Conservation (phyloP, 2,329 filamentous ascomycete species). For the Colletotrichum salicis region DNA sequence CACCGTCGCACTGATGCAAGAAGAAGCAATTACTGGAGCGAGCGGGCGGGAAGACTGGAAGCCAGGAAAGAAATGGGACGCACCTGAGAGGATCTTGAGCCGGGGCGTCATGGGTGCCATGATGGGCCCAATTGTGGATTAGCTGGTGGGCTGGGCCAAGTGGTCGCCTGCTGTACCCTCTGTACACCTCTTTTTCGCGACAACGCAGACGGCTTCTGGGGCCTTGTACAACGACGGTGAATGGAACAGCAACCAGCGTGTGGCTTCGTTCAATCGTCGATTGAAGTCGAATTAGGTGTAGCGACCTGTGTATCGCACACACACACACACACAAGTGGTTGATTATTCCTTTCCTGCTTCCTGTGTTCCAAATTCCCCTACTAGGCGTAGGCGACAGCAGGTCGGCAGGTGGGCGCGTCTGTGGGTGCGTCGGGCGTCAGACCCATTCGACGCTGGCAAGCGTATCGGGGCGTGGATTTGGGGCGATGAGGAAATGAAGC, state of each 20-base stretch:
- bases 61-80: constrained; percentile 48
- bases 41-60: constrained; percentile 30
- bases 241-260: constrained; percentile 25
- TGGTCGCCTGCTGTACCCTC: constrained; percentile 34
- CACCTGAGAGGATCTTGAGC: constrained; percentile 71
- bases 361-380: constrained; percentile 18
- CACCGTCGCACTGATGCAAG: constrained; percentile 40
- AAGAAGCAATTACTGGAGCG: constrained; percentile 35
- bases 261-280: constrained; percentile 24
- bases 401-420: constrained; percentile 30
- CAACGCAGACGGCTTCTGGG: constrained; percentile 16
- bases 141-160: constrained; percentile 45
- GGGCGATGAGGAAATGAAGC: constrained; percentile 30
- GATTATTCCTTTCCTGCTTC: constrained; percentile 22
- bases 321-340: neutral
- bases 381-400: constrained; percentile 11
- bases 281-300: constrained; percentile 1
- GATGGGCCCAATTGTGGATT: constrained; percentile 54
- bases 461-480: constrained; percentile 30
- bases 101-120: constrained; percentile 70
- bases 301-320: constrained; percentile 20
- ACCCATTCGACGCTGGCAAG: constrained; percentile 35
- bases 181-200: constrained; percentile 33
- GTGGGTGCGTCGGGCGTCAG: constrained; percentile 33
- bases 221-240: constrained; percentile 26